A percentile compares a stretch with the other conserved stretches of the same genome.
phyloP scores from a whole-genome alignment of 345 rosid species.

The Melaleuca quinquenervia region DNA sequence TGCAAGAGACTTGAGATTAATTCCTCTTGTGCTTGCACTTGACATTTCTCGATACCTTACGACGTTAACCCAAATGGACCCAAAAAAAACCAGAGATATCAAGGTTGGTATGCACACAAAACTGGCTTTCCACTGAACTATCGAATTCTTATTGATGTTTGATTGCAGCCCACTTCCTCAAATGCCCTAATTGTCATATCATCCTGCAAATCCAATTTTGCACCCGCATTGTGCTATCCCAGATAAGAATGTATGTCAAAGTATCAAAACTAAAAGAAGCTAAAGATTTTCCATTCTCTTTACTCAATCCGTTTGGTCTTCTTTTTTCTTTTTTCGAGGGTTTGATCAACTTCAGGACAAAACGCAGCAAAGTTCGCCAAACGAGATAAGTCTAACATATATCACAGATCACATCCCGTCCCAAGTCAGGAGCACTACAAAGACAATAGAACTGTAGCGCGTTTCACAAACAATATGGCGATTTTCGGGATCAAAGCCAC shows the following conservation, averaged over 20 bases:
- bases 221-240: background rate
- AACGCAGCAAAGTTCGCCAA: background rate
- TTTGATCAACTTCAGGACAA: background rate
- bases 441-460: background rate
- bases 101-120: background rate
- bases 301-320: background rate
- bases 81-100: background rate
- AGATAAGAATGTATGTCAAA: background rate
- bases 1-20: background rate
- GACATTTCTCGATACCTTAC: background rate
- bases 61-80: background rate
- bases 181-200: background rate
- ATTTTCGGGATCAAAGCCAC: background rate
- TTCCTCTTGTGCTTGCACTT: background rate
- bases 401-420: background rate
- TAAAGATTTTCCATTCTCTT: background rate
- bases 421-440: background rate
- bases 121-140: background rate
- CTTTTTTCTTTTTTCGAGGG: background rate
- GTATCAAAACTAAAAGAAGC: background rate
- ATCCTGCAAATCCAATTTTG: background rate
- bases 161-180: background rate
- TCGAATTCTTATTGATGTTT: background rate
- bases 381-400: background rate
- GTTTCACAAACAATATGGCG: background rate